These are phyloP conservation scores for Tilletia horrida DNA, from an alignment of 1,284 basidiomycete genomes.

Conservation along the genomic window DNA sequence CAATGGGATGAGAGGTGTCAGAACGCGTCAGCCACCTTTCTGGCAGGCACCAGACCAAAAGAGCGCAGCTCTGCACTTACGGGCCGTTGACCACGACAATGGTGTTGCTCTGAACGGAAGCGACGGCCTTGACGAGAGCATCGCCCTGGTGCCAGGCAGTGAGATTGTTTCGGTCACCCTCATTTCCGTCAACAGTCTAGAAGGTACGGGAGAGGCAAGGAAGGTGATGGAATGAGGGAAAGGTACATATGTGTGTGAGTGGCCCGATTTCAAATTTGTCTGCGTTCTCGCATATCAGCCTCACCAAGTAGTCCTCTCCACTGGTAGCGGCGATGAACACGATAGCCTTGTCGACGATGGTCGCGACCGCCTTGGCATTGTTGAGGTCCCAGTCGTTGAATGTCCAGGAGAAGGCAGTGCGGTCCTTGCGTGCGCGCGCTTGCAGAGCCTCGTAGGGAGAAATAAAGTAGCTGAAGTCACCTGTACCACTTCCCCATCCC, in stretches of 20 bases:
- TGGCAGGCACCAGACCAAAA: no score
- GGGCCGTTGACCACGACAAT: slow-evolving; percentile 37
- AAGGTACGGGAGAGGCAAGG: no score
- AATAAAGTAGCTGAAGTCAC: slow-evolving; percentile 59
- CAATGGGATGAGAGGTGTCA: no score
- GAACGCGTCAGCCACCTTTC: no score
- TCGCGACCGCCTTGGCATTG: slow-evolving; percentile 36
- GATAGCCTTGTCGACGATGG: slow-evolving; percentile 58
- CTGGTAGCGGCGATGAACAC: slow-evolving; percentile 62
- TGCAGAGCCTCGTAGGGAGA: slow-evolving; percentile 68
- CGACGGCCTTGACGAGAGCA: slow-evolving; percentile 35
- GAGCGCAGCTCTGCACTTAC: no score
- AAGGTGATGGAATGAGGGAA: slow-evolving; percentile 21
- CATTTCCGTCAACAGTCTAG: slow-evolving; percentile 70
- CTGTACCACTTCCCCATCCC: slow-evolving; percentile 70
- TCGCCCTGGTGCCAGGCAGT: slow-evolving; percentile 75
- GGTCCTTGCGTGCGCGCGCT: slow-evolving; percentile 60
- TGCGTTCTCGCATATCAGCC: background rate
- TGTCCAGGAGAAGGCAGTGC: slow-evolving; percentile 58
- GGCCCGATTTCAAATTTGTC: background rate
- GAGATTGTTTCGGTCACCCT: slow-evolving; percentile 72
- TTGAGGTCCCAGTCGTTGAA: slow-evolving; percentile 54
- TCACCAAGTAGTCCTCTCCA: slow-evolving; percentile 57
- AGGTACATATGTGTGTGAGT: no score
- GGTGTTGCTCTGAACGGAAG: slow-evolving; percentile 38